Evolutionary conservation across 169 alveolate genomes (phyloP).

Genomic region (Eimeria maxima): DNA sequence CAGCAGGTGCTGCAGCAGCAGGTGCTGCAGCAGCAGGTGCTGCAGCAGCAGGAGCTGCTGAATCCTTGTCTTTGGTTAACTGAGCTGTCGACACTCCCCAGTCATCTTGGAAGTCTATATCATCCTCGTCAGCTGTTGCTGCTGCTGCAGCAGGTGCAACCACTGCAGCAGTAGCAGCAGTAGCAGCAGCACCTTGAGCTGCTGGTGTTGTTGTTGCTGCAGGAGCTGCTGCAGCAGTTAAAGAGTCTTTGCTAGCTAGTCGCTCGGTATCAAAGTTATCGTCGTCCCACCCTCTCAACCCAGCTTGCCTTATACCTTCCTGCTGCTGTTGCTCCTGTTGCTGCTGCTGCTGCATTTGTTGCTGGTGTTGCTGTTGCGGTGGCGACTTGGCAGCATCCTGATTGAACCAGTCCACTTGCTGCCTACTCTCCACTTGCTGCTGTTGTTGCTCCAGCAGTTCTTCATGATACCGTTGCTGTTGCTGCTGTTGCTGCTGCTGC

Average conservation of each 20-base stretch:
- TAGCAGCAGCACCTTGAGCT: not conserved
- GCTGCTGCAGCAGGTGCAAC: not conserved
- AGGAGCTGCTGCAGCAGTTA: slow-evolving; percentile 10
- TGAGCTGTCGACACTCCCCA: slow-evolving; percentile 6
- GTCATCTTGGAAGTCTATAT: not conserved
- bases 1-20: not conserved
- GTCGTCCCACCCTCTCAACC: not conserved
- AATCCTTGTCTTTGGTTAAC: not conserved
- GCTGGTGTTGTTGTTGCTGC: slow-evolving; percentile 25
- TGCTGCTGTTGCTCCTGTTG: not conserved
- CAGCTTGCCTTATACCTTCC: not conserved
- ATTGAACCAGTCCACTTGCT: too few species aligned
- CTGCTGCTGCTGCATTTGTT: slow-evolving; percentile 50
- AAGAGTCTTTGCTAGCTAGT: not conserved
- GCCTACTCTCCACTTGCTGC: not conserved
- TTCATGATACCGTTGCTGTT: not conserved
- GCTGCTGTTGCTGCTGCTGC: slow-evolving; percentile 63
- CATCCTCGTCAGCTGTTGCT: not conserved
- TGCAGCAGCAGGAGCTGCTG: slow-evolving; percentile 13
- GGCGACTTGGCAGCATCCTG: too few species aligned
- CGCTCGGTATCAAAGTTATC: not conserved
- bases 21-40: slow-evolving; percentile 14
- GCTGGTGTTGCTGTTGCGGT: not conserved
- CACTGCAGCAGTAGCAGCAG: not conserved
- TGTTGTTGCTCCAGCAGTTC: not conserved